Conservation (phyloP, 1,284 basidiomycete species). For the Binderoboletus segoi region DNA sequence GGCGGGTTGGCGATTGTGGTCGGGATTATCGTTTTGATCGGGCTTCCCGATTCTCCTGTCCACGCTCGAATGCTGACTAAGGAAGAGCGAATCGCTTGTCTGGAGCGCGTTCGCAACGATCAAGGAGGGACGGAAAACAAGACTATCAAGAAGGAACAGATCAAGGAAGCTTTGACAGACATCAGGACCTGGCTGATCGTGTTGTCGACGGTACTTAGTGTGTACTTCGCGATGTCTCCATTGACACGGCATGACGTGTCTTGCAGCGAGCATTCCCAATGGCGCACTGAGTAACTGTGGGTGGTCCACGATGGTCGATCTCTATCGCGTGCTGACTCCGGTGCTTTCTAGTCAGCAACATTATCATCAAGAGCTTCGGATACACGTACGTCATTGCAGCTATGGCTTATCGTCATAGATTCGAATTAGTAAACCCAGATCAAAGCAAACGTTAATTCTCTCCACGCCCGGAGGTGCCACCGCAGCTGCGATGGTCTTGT, state of each 20-base stretch:
- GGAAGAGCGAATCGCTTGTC: constrained; percentile 62
- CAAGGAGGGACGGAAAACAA: constrained; percentile 67
- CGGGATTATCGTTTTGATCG: constrained; percentile 57
- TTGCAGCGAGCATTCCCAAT: constrained; percentile 61
- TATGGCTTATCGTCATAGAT: not conserved
- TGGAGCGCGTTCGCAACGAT: constrained; percentile 71
- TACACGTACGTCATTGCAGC: constrained; percentile 50
- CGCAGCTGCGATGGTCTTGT: constrained; percentile 48
- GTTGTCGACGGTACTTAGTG: constrained; percentile 58
- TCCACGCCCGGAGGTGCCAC: constrained; percentile 61
- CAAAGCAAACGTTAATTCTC: constrained; percentile 64
- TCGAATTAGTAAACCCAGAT: constrained; percentile 35
- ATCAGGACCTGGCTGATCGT: constrained; percentile 67
- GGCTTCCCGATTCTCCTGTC: constrained; percentile 69
- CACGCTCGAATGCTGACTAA: constrained; percentile 57
- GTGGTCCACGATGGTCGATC: constrained; percentile 3
- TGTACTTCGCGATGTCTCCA: constrained; percentile 23
- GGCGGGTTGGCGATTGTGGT: constrained; percentile 63
- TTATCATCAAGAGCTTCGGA: constrained; percentile 68
- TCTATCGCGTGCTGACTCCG: not conserved
- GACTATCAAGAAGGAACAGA: constrained; percentile 60
- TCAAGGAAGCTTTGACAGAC: constrained; percentile 59
- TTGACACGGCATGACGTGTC: constrained; percentile 13
- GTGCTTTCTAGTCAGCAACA: constrained; percentile 51
- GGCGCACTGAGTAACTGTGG: constrained; percentile 68